A percentile compares a stretch with the other conserved stretches of the same genome.
Evolutionary conservation across 192 early-diverging fungal genomes (phyloP).

Genomic region (Coemansia sp.): DNA sequence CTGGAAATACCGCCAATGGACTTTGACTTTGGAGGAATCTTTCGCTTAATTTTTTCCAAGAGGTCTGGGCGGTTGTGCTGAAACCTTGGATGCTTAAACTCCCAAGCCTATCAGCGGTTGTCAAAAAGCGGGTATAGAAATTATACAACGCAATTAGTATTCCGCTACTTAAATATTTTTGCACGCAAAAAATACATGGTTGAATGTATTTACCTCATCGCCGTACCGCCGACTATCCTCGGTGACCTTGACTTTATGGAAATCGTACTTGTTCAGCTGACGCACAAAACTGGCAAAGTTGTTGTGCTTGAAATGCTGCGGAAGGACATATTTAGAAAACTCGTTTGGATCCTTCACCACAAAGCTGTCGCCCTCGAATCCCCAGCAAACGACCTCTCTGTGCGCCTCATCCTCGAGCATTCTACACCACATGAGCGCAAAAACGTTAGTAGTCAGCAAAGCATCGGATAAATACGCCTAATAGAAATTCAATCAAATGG

Average conservation of each 20-base stretch:
- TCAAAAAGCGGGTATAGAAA: too few species aligned
- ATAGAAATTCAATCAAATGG: neutral
- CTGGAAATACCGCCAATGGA: conserved; percentile 38
- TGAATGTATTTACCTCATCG: conserved; percentile 33
- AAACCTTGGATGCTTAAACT: conserved; percentile 84
- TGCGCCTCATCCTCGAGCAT: conserved; percentile 53
- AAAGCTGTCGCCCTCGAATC: conserved; percentile 78
- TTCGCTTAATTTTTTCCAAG: conserved; percentile 68
- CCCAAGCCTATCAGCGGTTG: conserved; percentile 67
- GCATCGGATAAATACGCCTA: too few species aligned
- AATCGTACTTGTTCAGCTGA: conserved; percentile 84
- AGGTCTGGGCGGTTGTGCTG: conserved; percentile 67
- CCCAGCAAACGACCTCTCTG: conserved; percentile 62
- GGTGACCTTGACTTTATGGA: conserved; percentile 66
- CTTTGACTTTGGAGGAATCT: conserved; percentile 54
- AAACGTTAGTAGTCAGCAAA: too few species aligned
- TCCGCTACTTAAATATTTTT: conserved; percentile 1
- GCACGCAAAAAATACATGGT: neutral
- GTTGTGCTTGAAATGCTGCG: conserved; percentile 88
- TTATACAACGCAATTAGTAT: too few species aligned
- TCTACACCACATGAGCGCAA: conserved; percentile 26
- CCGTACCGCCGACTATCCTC: conserved; percentile 48
- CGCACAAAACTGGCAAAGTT: conserved; percentile 91
- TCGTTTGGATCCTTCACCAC: conserved; percentile 83
- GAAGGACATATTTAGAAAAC: conserved; percentile 72